Base-by-base conservation (phyloP, 768 basidiomycete genomes). In the Pulveroboletus frians region DNA sequence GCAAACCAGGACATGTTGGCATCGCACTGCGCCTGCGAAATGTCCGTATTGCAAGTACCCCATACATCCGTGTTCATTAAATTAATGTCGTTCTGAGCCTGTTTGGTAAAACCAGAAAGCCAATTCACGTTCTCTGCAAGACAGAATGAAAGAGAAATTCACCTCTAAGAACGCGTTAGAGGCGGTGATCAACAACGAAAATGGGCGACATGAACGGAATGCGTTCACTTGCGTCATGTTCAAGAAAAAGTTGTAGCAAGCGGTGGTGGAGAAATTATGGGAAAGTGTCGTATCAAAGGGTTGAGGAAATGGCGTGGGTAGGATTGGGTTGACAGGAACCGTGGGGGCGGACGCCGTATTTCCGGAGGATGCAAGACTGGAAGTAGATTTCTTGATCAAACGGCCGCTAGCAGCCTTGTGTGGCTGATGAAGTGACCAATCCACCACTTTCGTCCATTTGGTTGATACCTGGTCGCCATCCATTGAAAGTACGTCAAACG, bases 281-380 rank as follows among this genome's bases (percentile, higher is more conserved):
- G 77, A 70, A 43, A 92, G 62, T 3, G 75, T 74, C 5, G 76
- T 71, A 60, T 88, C 88, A 61, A 83, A 83, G 0, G 87, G 75
- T 53, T 88, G 86, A 4, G 86, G 86, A 63, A 92, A 90, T 0
- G 89, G 89, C 5, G 79, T 80, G 8, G 88, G 86, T 21, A 90
- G 73, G 7, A 55, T 51, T 2, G 84, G 79, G 4, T 58, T 23
- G 60, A 47, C 32, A 56, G 71, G 45, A 53, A 67, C 56, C 8
- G 69, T 55, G 29, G 62, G 46, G 13, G 60, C 39, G 7, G 60
- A 29, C 5, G 65, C 56, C 5, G 64, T 44, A 10, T 58, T 42
- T 26, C 40, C 31, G 23, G 46, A 46, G 21, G 36, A 32, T 21
- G 36, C 51, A 17, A 50, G 41, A 39, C 9, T 41, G 4, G 37